phyloP scores from a whole-genome alignment of 208 protist genomes.

The Herpetomonas samuelpessoai region DNA sequence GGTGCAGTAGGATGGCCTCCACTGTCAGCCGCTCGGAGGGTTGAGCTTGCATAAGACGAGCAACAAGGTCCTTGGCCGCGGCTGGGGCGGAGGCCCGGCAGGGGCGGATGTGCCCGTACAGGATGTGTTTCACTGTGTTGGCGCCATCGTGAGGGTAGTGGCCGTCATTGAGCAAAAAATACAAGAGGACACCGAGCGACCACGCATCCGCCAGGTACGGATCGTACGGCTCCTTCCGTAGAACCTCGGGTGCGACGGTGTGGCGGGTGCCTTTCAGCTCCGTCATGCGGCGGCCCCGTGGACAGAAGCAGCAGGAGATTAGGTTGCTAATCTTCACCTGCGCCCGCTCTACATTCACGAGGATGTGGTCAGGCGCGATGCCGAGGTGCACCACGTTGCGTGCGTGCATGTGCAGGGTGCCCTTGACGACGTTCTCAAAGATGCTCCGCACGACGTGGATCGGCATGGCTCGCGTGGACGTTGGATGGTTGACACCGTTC shows the following conservation, averaged over 20 bases:
- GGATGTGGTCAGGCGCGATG: slow-evolving; percentile 83
- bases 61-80: slow-evolving; percentile 53
- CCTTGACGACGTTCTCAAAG: slow-evolving; percentile 74
- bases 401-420: slow-evolving; percentile 68
- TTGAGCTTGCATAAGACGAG: slow-evolving; percentile 46
- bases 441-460: slow-evolving; percentile 21
- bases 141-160: slow-evolving; percentile 87
- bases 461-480: neutral
- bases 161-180: slow-evolving; percentile 85
- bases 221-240: slow-evolving; percentile 65
- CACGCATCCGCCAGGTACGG: slow-evolving; percentile 79
- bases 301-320: slow-evolving; percentile 60
- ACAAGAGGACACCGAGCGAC: slow-evolving; percentile 80
- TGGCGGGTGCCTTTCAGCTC: slow-evolving; percentile 77
- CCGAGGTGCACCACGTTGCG: slow-evolving; percentile 74
- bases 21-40: slow-evolving; percentile 62
- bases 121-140: slow-evolving; percentile 83
- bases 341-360: slow-evolving; percentile 53
- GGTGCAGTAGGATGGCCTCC: slow-evolving; percentile 58
- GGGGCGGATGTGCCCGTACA: slow-evolving; percentile 56
- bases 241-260: slow-evolving; percentile 84
- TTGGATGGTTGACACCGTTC: neutral
- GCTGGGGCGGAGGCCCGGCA: slow-evolving; percentile 35
- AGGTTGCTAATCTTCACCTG: slow-evolving; percentile 73
- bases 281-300: slow-evolving; percentile 34